A percentile compares a stretch with the other conserved stretches of the same genome.
phyloP scores from a whole-genome alignment of 495 filamentous ascomycete genomes.

The Trypethelium eluteriae region DNA sequence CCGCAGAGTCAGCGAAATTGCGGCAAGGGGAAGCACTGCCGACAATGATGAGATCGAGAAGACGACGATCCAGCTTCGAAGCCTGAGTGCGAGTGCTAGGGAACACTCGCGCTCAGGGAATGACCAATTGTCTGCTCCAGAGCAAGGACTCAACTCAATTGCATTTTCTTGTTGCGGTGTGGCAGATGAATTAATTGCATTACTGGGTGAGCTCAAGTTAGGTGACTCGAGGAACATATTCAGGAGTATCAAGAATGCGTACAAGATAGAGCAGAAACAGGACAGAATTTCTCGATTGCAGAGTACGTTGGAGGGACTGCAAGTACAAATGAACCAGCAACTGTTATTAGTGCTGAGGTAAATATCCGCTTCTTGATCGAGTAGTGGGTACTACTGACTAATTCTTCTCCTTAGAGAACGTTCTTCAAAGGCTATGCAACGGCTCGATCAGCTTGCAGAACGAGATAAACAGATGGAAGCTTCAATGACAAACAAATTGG shows the following conservation, averaged over 20 bases:
- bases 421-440: neutral
- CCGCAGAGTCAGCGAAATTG: neutral
- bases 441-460: neutral
- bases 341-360: neutral
- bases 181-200: neutral
- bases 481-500: slow-evolving; percentile 7
- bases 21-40: neutral
- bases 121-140: neutral
- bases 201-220: neutral
- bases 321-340: neutral
- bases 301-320: neutral
- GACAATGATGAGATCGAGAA: slow-evolving; percentile 7
- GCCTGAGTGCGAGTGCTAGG: slow-evolving; percentile 1
- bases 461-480: neutral
- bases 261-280: neutral
- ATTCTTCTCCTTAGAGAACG: neutral
- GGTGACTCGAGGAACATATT: neutral
- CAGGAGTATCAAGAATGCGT: neutral
- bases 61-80: neutral
- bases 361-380: too few species aligned
- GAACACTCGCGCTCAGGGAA: neutral
- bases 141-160: slow-evolving; percentile 1
- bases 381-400: too few species aligned
- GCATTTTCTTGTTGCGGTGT: slow-evolving; percentile 2
- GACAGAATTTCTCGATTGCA: slow-evolving; percentile 1